Percentiles rank a stretch among this genome's conserved stretches.
Evolutionary conservation across 371 early-diverging fungal genomes (phyloP).

Genomic region (Apophysomyces sp.): DNA sequence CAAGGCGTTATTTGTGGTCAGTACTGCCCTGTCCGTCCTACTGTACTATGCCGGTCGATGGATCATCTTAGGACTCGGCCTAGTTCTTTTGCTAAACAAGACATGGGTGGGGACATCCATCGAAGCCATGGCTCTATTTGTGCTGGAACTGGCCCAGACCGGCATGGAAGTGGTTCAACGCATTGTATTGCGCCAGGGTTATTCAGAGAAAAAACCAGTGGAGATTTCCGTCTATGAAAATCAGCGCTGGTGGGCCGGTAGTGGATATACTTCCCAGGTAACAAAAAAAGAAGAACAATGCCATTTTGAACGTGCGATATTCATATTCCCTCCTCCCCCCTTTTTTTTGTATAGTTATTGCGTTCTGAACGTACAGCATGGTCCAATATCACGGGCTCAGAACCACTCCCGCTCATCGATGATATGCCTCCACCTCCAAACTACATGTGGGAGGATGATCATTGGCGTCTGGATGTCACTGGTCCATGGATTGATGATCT

Average conservation of each 20-base stretch:
- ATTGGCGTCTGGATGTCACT: constrained; percentile 24
- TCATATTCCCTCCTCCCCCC: not conserved
- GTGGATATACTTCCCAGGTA: constrained; percentile 20
- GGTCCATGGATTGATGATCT: constrained; percentile 32
- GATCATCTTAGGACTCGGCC: constrained; percentile 13
- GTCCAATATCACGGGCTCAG: constrained; percentile 28
- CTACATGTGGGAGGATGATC: constrained; percentile 18
- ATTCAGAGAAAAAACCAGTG: constrained; percentile 6
- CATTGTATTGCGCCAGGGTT: not conserved
- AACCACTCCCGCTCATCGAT: constrained; percentile 17
- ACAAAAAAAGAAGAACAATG: constrained; percentile 5
- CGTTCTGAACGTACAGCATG: constrained; percentile 26
- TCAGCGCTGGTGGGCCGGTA: constrained; percentile 27
- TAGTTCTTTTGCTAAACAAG: constrained; percentile 17
- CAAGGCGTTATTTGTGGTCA: constrained; percentile 6
- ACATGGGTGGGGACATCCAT: constrained; percentile 15
- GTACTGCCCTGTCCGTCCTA: not conserved
- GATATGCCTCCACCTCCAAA: constrained; percentile 14
- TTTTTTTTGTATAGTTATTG: constrained; percentile 13
- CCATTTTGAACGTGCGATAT: not conserved
- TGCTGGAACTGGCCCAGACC: not conserved
- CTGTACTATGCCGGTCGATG: constrained; percentile 9
- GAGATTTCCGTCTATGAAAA: constrained; percentile 27
- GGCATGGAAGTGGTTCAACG: constrained; percentile 5
- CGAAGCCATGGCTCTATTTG: constrained; percentile 2